Evolutionary conservation across 139 green algal genomes (phyloP).

Genomic region (Picochlorum sp.): DNA sequence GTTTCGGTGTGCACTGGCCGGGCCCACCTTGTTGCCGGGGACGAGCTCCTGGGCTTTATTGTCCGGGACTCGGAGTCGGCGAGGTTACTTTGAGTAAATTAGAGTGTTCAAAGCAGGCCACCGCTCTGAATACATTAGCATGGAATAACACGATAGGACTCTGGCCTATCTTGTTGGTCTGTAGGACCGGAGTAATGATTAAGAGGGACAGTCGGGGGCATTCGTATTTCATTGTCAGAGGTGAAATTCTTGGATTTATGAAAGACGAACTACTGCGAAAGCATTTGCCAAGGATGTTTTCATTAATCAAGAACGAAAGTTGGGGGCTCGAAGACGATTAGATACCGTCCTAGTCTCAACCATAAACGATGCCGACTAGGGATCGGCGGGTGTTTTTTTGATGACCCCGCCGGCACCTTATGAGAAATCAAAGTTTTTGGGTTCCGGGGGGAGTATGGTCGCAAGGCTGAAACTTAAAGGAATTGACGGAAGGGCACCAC

Average conservation of each 20-base stretch:
- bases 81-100: too few relatives aligned
- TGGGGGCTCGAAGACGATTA: conserved; percentile 99
- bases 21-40: conserved; percentile 69
- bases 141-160: too few relatives aligned
- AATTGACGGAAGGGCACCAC: too few relatives aligned
- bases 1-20: conserved; percentile 76
- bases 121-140: too few relatives aligned
- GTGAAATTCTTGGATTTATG: conserved; percentile 99
- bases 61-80: conserved; percentile 62
- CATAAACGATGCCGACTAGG: conserved; percentile 65
- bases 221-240: conserved; percentile 99
- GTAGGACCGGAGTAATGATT: conserved; percentile 91
- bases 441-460: too few relatives aligned
- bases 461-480: too few relatives aligned
- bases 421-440: too few relatives aligned
- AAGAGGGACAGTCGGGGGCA: conserved; percentile 99
- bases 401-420: too few relatives aligned
- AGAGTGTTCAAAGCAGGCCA: too few relatives aligned
- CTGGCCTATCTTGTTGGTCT: too few relatives aligned
- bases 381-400: too few relatives aligned
- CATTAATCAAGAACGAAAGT: conserved; percentile 99
- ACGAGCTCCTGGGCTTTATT: conserved; percentile 81
- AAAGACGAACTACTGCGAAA: conserved; percentile 96
- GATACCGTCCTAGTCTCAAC: conserved; percentile 99
- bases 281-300: conserved; percentile 97